These are phyloP conservation scores for Komagataella phaffii DNA, from an alignment of 805 yeast genomes.

Conservation along the genomic window DNA sequence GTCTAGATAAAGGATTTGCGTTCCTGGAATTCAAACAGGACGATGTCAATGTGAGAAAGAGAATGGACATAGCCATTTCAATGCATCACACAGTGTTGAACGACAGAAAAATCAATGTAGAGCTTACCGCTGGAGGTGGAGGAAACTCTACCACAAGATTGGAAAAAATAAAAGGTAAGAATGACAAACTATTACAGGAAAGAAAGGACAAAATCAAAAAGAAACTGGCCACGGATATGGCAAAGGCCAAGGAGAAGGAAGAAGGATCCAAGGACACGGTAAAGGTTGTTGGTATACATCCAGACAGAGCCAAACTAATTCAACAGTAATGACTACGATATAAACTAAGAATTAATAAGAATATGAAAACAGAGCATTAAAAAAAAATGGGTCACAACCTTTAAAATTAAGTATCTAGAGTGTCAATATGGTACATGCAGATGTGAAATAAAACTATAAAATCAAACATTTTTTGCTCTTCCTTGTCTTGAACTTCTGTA, in stretches of 20 bases:
- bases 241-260: slow-evolving; percentile 7
- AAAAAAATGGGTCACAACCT: background rate
- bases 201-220: slow-evolving; percentile 45
- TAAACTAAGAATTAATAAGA: background rate
- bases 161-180: slow-evolving; percentile 66
- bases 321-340: slow-evolving; percentile 6
- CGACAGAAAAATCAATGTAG: slow-evolving; percentile 81
- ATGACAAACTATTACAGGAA: slow-evolving; percentile 60
- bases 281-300: slow-evolving; percentile 35
- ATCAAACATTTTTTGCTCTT: slow-evolving; percentile 36
- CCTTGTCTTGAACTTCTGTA: slow-evolving; percentile 14
- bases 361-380: background rate
- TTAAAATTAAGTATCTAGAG: background rate
- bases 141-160: slow-evolving; percentile 66
- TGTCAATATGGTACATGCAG: background rate
- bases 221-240: slow-evolving; percentile 22
- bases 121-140: slow-evolving; percentile 96
- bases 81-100: slow-evolving; percentile 67
- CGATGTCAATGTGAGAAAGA: slow-evolving; percentile 50
- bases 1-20: slow-evolving; percentile 84
- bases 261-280: slow-evolving; percentile 4
- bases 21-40: slow-evolving; percentile 67
- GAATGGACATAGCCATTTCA: slow-evolving; percentile 74
- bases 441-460: slow-evolving; percentile 14
- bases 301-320: slow-evolving; percentile 47